Evolutionary conservation across 257 asterid genomes (phyloP), one percentile per base, ranked within the genome.

Genomic region (Scutellaria galericulata): DNA sequence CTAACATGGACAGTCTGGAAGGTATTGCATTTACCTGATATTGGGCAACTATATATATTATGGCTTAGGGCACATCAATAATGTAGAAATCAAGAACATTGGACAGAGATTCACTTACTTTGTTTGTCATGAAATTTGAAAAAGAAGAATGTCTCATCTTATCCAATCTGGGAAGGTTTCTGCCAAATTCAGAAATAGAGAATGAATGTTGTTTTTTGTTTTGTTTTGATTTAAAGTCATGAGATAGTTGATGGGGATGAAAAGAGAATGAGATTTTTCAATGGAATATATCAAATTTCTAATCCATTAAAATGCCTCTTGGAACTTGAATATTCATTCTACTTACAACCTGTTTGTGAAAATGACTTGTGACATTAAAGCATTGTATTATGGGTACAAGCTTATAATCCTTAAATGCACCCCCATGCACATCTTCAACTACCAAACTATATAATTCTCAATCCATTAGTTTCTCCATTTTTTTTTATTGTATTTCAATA

Each of bases 241-340:
- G 39, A 51, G 56, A 45, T 59, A 68, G 59, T 62, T 75, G 37
- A 31, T 31, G 83, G 70, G 84, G 79, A 72, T 48, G 40, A 74
- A 45, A 74, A 14, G 52, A 66, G 45, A 12, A 15, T 22, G 39
- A 14, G 59, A 56, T 57, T 48, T 75, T 67, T 39, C 7, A 47
- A 59, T 66, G 62, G 75, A 69, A 35, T 54, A 20, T 10, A 40
- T 72, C 74, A 75, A 70, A 10, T 41, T 12, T 77, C 80, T 63
- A 63, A 80, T 80, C 75, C 87, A 69, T 80, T 66, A 27, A 70
- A 59, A 77, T 71, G 76, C 54, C 71, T 73, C 74, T 69, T 68
- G 79, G 62, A 62, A 71, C 76, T 79, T 70, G 75, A 65, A 74
- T 11, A 2, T 11, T 31, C 37, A 31, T 31, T 12, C 12, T 42